These are phyloP conservation scores for Rhizophora apiculata DNA, from an alignment of 345 rosid species.

Conservation along the genomic window DNA sequence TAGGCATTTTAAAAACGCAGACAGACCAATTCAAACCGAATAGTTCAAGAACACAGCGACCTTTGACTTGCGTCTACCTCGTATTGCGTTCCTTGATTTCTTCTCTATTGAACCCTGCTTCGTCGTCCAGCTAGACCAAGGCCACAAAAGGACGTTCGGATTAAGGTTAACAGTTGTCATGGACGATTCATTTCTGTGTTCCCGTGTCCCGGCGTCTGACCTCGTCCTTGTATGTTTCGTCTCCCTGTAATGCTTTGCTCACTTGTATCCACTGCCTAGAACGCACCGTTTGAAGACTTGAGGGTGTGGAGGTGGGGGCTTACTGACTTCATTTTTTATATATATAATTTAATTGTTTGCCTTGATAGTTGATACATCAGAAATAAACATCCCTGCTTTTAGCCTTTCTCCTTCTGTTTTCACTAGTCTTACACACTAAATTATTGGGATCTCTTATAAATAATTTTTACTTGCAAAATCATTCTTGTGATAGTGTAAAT, in stretches of 20 bases:
- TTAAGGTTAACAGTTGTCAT: too few species aligned
- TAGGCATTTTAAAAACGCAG: neutral
- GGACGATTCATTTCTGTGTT: too few species aligned
- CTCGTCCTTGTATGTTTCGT: neutral
- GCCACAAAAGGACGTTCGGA: neutral
- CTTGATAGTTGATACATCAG: too few species aligned
- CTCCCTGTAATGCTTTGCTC: neutral
- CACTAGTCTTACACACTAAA: too few species aligned
- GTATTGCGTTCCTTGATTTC: conserved; percentile 4
- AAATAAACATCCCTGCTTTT: too few species aligned
- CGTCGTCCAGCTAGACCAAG: conserved; percentile 15
- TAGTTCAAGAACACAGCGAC: neutral
- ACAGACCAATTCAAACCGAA: neutral
- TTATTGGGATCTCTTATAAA: too few species aligned
- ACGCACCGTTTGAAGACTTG: conserved; percentile 1
- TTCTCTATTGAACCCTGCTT: neutral
- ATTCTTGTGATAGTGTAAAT: too few species aligned
- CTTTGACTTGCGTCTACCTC: neutral
- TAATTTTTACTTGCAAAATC: too few species aligned
- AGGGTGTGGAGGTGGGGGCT: neutral
- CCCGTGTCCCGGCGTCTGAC: neutral
- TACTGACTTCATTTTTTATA: too few species aligned
- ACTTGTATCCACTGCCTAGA: too few species aligned
- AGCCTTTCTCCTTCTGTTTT: too few species aligned
- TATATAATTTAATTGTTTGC: too few species aligned